phyloP scores from a whole-genome alignment of 2,329 filamentous ascomycete genomes.

The Colletotrichum coccodes region DNA sequence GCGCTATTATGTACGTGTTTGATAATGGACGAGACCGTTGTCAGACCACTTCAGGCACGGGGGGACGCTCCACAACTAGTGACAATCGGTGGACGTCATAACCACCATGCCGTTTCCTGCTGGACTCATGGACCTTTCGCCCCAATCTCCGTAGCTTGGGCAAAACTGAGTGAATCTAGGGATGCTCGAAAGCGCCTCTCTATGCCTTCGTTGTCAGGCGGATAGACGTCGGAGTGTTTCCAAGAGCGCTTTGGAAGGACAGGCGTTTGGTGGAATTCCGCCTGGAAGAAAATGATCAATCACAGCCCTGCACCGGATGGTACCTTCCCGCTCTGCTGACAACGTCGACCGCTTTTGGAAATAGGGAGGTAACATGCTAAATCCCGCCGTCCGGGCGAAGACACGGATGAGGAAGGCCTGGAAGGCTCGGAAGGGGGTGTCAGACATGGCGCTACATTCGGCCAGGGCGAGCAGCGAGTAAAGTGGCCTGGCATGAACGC shows the following conservation, averaged over 20 bases:
- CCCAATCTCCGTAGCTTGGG: not conserved
- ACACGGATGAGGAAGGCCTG: constrained; percentile 18
- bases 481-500: not conserved
- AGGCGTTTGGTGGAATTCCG: constrained; percentile 5
- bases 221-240: not conserved
- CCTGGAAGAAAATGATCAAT: not conserved
- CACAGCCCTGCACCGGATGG: constrained; percentile 7
- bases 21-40: constrained; percentile 15
- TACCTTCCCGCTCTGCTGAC: constrained; percentile 11
- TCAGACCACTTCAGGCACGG: constrained; percentile 24
- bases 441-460: not conserved
- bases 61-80: constrained; percentile 9
- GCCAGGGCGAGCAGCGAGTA: not conserved
- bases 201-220: not conserved
- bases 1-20: constrained; percentile 16
- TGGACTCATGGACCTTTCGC: not conserved
- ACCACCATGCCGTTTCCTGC: not conserved
- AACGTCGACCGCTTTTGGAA: constrained; percentile 17
- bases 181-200: not conserved
- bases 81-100: constrained; percentile 22
- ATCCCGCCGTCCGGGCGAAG: constrained; percentile 16
- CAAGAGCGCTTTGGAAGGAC: not conserved
- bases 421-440: not conserved
- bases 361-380: constrained; percentile 5
- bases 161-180: not conserved